Evolutionary conservation across 805 yeast genomes (phyloP), one percentile per base, ranked within the genome.

Genomic region (Teunomyces aglyptinius): DNA sequence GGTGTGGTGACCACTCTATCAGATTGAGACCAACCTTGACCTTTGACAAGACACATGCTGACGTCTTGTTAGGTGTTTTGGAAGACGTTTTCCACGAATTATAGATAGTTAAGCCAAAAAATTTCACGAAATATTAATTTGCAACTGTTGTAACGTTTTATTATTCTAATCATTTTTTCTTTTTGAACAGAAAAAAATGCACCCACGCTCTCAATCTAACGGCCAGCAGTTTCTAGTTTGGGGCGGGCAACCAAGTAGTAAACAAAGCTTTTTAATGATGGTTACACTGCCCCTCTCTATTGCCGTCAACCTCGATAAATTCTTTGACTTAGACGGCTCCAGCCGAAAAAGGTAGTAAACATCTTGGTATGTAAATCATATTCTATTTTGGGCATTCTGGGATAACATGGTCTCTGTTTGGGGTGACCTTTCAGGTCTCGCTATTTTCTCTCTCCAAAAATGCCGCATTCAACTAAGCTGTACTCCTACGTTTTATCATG

Each of bases 11-110:
- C 26, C 51, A 53, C 8, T 64, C 82, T 24, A 76, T 83, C 38
- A 76, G 89, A 67, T 73, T 83, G 61, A 78, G 89, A 70, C 89
- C 89, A 27, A 67, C 85, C 8, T 72, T 83, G 56, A 76, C 81
- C 20, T 83, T 83, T 60, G 84, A 78, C 52, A 68, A 75, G 56
- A 75, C 75, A 53, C 88, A 83, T 57, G 86, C 80, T 15, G 85
- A 82, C 56, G 61, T 83, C 7, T 73, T 83, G 47, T 55, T 80
- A 46, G 75, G 53, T n/a, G 63, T 62, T n/a, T 56, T 71, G 46
- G 76, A 71, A 51, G 63, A 57, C 29, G 54, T 56, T 13, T 51
- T 65, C 36, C 55, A 53, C 38, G 38, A 28, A 19, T 38, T 38
- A 33, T 38, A 42, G 20, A 15, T n/a, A 12, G n/a, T 4, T n/a